A percentile compares a stretch with the other conserved stretches of the same genome.
Evolutionary conservation across 225 moss, liverwort and hornwort genomes (phyloP).

Genomic region (Pseudisothecium myosuroides): DNA sequence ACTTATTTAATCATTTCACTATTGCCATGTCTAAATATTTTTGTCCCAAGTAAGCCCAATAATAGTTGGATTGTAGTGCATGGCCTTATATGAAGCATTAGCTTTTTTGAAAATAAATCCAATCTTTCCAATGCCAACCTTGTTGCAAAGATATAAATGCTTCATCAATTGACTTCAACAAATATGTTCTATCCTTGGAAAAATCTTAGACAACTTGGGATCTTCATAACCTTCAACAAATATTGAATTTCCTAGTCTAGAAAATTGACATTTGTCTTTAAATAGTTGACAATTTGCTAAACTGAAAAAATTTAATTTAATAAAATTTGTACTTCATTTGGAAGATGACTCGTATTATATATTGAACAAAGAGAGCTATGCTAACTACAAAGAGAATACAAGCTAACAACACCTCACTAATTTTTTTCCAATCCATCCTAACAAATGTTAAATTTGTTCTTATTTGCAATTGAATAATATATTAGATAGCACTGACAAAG

Average conservation of each 20-base stretch:
- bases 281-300: not conserved
- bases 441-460: no score
- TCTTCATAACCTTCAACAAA: not conserved
- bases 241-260: not conserved
- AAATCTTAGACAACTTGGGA: not conserved
- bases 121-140: not conserved
- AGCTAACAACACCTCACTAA: not conserved
- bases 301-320: not conserved
- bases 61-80: not conserved
- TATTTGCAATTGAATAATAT: not conserved
- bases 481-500: no score
- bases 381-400: not conserved
- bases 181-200: rapidly evolving
- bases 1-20: not conserved
- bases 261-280: not conserved
- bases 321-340: not conserved
- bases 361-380: not conserved
- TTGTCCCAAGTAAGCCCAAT: no score
- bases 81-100: rapidly evolving
- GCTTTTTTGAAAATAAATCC: not conserved
- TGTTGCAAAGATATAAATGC: not conserved
- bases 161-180: no score
- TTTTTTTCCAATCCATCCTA: not conserved
- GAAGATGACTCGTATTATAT: not conserved
- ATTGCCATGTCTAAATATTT: not conserved